Base-by-base conservation (phyloP, 352 stramenopile species). In the Phytophthora meadii region DNA sequence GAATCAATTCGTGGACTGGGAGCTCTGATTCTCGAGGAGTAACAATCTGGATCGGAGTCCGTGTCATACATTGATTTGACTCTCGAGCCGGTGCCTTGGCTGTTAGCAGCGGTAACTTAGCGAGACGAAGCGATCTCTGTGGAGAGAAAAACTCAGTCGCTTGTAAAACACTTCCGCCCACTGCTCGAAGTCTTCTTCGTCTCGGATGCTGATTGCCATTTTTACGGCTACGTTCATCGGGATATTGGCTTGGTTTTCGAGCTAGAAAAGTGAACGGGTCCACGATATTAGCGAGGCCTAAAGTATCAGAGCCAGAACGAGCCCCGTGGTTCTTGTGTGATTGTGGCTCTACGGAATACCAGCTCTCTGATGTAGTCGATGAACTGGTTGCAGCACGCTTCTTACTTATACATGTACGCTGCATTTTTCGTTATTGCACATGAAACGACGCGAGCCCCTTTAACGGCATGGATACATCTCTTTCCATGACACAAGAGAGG, bases 1-100 rank as follows among this genome's bases (percentile, higher is more conserved):
- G 68, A 32, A 89, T 78, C n/a, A 82, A 56, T 25, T 88, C 78
- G 40, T 89, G 81, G 1, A 91, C 37, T 4, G 80, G 77, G 10
- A 87, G 39, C 19, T 67, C 61, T 2, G 19, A 5, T 22, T 45
- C 47, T 9, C 41, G 47, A 54, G 37, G 1, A 5, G 45, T 34
- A 11, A 2, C 34, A 2, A 17, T 15, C 22, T 44, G 41, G 28
- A 41, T 19, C 27, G 48, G 8, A 22, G 40, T 47, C n/a, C 2
- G 5, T n/a, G 30, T 9, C 30, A 19, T 10, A 5, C 42, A 8
- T 36, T 70, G 66, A 48, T 74, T 67, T 1, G 60, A 59, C n/a
- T 60, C 15, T 17, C 10, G 4, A 30, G 10, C 22, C 5, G 53
- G 12, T 25, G 55, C 14, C 32, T 51, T 63, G 3, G 14, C 45